These are phyloP conservation scores for Bruguiera hainesii DNA, from an alignment of 441 rosid genomes.

Conservation along the genomic window DNA sequence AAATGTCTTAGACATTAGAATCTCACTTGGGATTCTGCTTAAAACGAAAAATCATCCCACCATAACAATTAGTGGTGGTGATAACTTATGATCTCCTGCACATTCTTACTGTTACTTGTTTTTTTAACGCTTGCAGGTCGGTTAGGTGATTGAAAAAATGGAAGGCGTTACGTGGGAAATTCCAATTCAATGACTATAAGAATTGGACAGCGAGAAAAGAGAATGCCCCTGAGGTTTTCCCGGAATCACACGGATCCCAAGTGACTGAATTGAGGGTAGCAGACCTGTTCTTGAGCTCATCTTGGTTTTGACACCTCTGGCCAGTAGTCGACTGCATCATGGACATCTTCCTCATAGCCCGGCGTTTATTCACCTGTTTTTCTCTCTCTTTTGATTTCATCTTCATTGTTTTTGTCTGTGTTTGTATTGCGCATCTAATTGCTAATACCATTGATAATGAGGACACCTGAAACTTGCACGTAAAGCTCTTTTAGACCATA, in stretches of 20 bases:
- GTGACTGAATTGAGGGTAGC: background rate
- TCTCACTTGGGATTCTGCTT: too few relatives aligned
- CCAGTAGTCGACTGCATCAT: background rate
- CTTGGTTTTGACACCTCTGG: background rate
- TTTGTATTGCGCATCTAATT: background rate
- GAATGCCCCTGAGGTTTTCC: too few relatives aligned
- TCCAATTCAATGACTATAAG: background rate
- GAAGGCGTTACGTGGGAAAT: background rate
- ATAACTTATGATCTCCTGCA: too few relatives aligned
- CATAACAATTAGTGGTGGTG: too few relatives aligned
- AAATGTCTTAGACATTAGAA: too few relatives aligned
- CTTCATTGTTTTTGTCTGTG: background rate
- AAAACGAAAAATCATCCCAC: too few relatives aligned
- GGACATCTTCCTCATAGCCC: background rate
- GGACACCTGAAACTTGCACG: background rate
- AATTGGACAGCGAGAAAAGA: background rate
- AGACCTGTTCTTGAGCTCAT: background rate
- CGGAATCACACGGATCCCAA: too few relatives aligned
- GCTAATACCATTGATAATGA: background rate
- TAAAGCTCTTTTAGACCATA: background rate
- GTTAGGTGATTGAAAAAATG: background rate
- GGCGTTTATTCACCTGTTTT: background rate
- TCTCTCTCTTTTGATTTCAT: background rate
- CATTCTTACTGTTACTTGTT: too few relatives aligned
- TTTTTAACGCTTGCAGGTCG: background rate